Evolutionary conservation across 2,329 filamentous ascomycete species (phyloP), one percentile per base, ranked within the genome.

Genomic region (Helicocarpus griseus): DNA sequence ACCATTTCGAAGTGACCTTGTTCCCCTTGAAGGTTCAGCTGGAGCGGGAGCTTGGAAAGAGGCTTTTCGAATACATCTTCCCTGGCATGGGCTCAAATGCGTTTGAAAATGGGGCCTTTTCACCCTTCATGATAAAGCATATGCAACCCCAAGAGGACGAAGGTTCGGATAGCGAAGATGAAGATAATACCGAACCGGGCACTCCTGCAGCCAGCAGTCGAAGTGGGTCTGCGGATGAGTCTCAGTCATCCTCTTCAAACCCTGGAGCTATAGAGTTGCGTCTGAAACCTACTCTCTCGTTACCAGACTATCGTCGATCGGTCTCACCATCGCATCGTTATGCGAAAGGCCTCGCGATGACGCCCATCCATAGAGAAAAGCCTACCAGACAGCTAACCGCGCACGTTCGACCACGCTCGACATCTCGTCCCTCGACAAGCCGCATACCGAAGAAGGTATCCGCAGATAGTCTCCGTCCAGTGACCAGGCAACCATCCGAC

Each of bases 31-130:
- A 89, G 68, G 83, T 98, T 21, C 93, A 98, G 65, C 76, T 98
- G 33, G 93, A 98, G 69, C 85, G 84, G 33, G 90, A 97, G 60
- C 84, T 95, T 46, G 91, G 90, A 41, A 91, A 94, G 71, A 89
- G 86, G 59, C 75, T 98, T 1, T 95, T 98, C 59, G 90, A 96
- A 70, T 98, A 98, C 69, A 89, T 98, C 60, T 98, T 98, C 74
- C 94, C 93, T 0, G 88, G 86, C 9, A 81, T 87, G 59, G 83
- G 83, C 66, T 69, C 78, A 67, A 65, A 70, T 56, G 73, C 69
- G 1, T 75, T 73, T 49, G 75, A 76, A 53, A 68, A 65, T 49
- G 70, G 72, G 17, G 69, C 70, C 3, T 76, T 77, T 57, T 77
- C 75, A 14, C 75, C 76, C 29, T 73, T 77, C 54, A 70, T 75